Evolutionary conservation across 495 filamentous ascomycete species (phyloP).

Genomic region (Aspergillus olivimuriae): DNA sequence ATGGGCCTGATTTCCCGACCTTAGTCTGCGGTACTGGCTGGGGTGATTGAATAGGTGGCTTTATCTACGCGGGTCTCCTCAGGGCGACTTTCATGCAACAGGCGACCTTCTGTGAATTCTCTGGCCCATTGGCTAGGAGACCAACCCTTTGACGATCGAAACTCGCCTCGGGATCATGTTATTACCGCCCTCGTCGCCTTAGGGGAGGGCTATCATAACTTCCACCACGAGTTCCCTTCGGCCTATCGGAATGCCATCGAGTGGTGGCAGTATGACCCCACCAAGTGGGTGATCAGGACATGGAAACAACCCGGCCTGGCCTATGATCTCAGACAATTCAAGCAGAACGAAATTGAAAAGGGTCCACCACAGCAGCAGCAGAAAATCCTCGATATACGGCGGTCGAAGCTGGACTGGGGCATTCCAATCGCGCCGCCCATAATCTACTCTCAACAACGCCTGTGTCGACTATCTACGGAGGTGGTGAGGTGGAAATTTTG

Average conservation of each 20-base stretch:
- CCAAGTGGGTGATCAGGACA: conserved; percentile 94
- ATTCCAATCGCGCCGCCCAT: conserved; percentile 88
- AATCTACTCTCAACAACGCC: conserved; percentile 95
- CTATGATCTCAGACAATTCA: conserved; percentile 95
- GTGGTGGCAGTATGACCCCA: conserved; percentile 98
- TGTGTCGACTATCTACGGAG: conserved; percentile 91
- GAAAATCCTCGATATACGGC: conserved; percentile 99
- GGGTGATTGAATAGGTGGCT: conserved; percentile 86
- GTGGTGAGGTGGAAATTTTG: conserved; percentile 98
- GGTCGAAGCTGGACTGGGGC: conserved; percentile 89
- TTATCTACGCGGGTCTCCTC: conserved; percentile 91
- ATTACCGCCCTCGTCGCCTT: conserved; percentile 94
- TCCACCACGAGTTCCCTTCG: conserved; percentile 99
- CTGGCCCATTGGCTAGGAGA: conserved; percentile 98
- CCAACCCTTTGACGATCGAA: conserved; percentile 98
- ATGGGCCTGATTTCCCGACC: conserved; percentile 84
- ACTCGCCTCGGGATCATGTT: conserved; percentile 94
- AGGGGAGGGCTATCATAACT: conserved; percentile 98
- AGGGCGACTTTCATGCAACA: conserved; percentile 98
- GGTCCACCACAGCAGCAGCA: conserved; percentile 93
- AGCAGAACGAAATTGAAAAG: conserved; percentile 97
- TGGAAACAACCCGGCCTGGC: conserved; percentile 93
- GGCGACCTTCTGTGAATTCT: conserved; percentile 98
- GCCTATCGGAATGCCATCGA: conserved; percentile 98
- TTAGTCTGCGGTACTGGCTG: conserved; percentile 80